phyloP scores from a whole-genome alignment of 2,329 filamentous ascomycete genomes.

The Exophiala lecanii-corni region DNA sequence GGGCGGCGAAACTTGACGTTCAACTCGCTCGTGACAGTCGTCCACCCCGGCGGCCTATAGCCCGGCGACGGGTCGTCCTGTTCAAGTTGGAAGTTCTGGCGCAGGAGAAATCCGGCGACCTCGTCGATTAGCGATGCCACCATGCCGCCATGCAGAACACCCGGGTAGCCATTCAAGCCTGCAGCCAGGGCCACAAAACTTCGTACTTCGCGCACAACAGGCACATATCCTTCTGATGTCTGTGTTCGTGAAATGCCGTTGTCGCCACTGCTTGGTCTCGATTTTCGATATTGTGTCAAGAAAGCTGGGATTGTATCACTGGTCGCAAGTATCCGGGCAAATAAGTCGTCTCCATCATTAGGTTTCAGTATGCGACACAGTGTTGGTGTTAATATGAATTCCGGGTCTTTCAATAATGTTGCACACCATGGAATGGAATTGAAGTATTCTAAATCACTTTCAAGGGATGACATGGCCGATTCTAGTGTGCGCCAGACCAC shows the following conservation, averaged over 20 bases:
- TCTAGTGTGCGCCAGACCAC: too few relatives aligned
- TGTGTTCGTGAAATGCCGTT: not conserved
- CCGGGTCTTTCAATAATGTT: slow-evolving; percentile 6
- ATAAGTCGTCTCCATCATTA: slow-evolving; percentile 2
- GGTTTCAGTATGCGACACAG: slow-evolving; percentile 1
- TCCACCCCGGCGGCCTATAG: not conserved
- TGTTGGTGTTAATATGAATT: slow-evolving; percentile 6
- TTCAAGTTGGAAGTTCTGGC: not conserved
- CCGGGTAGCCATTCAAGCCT: slow-evolving; percentile 14
- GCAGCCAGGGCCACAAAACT: slow-evolving; percentile 8
- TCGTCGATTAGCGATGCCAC: slow-evolving; percentile 15
- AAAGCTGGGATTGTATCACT: slow-evolving; percentile 12
- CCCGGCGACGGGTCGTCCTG: not conserved
- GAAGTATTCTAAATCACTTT: too few relatives aligned
- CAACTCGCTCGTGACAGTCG: slow-evolving; percentile 1
- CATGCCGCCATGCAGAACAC: slow-evolving; percentile 17
- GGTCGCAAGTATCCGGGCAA: slow-evolving; percentile 11
- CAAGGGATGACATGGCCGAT: too few relatives aligned
- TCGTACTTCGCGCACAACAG: slow-evolving; percentile 9
- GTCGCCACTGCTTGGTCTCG: not conserved
- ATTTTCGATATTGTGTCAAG: slow-evolving; percentile 8
- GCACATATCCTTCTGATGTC: not conserved
- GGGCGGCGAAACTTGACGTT: slow-evolving; percentile 1
- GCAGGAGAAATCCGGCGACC: not conserved
- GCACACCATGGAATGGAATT: slow-evolving; percentile 12